Base-by-base conservation (phyloP, 2,329 filamentous ascomycete species). In the Talaromyces funiculosus region DNA sequence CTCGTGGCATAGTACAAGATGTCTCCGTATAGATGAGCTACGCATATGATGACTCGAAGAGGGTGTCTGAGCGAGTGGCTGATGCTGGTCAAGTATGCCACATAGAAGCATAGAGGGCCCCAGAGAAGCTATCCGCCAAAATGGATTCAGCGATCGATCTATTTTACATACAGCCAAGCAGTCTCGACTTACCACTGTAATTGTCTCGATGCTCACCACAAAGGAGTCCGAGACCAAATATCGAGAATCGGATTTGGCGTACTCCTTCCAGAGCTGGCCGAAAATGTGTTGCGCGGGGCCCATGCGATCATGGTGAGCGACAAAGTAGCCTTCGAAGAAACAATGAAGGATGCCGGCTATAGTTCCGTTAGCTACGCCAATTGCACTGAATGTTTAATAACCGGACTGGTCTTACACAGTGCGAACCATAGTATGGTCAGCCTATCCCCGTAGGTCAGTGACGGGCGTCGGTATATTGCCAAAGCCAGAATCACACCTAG, bases 231-330 rank as follows among this genome's bases (percentile, higher is more conserved):
- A 86, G 2, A 88, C 92, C 67, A 96, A 78, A 70, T 96, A 96
- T 45, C 92, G 83, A 59, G 91, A 95, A 76, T 96, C 92, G 2
- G 90, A 92, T 35, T 92, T 81, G 3, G 90, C 83, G 72, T 96
- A 96, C 75, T 96, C 92, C 72, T 96, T 96, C 92, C 92, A 96
- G 47, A 96, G 80, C 77, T 96, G 90, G 2, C 88, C 90, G 60
- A 92, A 88, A 7, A 94, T 76, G 59, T 87, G 86, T 71, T 91
- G 87, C 62, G 84, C 84, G 10, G 82, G 78, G 0, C 86, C 84
- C 71, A 96, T 81, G 24, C 77, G 78, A 22, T 78, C 75, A 72
- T 90, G 88, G 71, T 92, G 85, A 64, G 84, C 73, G 64, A 92
- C 81, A 71, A 91, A 95, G 74, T 95, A 96, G 38, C 88, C 90